A percentile compares a stretch with the other conserved stretches of the same genome.
Evolutionary conservation across 2,329 filamentous ascomycete species (phyloP).

Genomic region (Hymenoscyphus fraxineus): DNA sequence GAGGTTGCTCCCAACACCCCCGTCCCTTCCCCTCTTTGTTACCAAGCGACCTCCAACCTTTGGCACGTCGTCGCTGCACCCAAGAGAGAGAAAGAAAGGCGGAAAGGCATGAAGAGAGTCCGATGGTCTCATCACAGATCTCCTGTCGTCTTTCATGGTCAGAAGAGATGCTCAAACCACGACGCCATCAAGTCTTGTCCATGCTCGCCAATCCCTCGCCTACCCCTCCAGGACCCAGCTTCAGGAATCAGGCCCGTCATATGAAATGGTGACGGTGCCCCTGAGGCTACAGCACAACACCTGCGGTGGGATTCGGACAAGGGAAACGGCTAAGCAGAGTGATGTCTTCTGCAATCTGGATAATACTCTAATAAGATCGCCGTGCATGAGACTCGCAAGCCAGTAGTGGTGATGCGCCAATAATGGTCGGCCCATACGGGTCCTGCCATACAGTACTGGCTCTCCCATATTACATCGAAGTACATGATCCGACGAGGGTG

Average conservation of each 20-base stretch:
- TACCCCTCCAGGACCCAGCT: slow-evolving; percentile 1
- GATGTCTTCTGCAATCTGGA: slow-evolving; percentile 20
- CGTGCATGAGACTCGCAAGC: slow-evolving; percentile 12
- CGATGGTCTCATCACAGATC: background rate
- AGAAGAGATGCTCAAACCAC: slow-evolving; percentile 8
- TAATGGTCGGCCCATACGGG: slow-evolving; percentile 2
- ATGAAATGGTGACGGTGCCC: background rate
- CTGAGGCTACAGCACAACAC: background rate
- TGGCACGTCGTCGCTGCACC: background rate
- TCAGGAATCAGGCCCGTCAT: background rate
- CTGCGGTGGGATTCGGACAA: background rate
- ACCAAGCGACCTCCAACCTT: slow-evolving; percentile 7
- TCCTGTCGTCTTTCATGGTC: background rate
- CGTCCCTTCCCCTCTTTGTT: slow-evolving; percentile 6
- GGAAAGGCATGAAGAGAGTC: background rate
- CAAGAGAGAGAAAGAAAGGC: background rate
- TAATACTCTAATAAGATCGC: slow-evolving; percentile 18
- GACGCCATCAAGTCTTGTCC: slow-evolving; percentile 8
- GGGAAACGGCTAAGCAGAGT: slow-evolving; percentile 18
- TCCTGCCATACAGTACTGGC: background rate
- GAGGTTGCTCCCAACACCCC: background rate
- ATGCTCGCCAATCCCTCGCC: background rate
- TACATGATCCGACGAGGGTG: background rate
- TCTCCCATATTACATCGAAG: background rate
- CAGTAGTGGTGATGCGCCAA: background rate